phyloP scores from a whole-genome alignment of 352 stramenopile species.

The Plasmopara muralis region DNA sequence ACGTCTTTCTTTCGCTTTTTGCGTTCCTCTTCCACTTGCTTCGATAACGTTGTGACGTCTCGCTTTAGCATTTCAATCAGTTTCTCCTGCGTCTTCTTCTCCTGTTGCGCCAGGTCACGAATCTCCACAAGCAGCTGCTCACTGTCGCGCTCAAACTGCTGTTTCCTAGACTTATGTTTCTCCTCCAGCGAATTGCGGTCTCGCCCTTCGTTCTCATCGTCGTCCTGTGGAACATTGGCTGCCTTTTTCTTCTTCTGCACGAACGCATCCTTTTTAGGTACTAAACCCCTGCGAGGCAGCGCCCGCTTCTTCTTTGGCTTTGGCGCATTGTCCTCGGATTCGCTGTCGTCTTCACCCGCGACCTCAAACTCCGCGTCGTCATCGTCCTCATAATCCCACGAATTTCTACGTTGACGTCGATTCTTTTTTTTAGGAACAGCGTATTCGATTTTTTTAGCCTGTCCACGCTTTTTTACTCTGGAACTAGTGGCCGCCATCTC shows the following conservation, averaged over 20 bases:
- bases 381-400: slow-evolving; percentile 29
- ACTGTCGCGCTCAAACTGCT: slow-evolving; percentile 59
- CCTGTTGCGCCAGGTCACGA: slow-evolving; percentile 43
- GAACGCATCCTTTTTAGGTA: slow-evolving; percentile 6
- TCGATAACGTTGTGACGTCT: slow-evolving; percentile 52
- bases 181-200: slow-evolving; percentile 20
- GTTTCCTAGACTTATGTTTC: slow-evolving; percentile 45
- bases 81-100: slow-evolving; percentile 70
- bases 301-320: slow-evolving; percentile 23
- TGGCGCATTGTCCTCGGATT: slow-evolving; percentile 10
- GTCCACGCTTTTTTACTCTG: slow-evolving; percentile 13
- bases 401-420: slow-evolving; percentile 15
- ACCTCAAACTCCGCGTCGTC: slow-evolving; percentile 24
- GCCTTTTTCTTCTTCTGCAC: slow-evolving; percentile 17
- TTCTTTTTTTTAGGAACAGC: slow-evolving; percentile 17
- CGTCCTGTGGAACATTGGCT: slow-evolving; percentile 1
- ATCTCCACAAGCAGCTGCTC: slow-evolving; percentile 60
- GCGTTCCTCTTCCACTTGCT: slow-evolving; percentile 40
- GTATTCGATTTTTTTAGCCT: slow-evolving; percentile 1
- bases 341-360: slow-evolving; percentile 19
- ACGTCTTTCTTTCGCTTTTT: slow-evolving; percentile 37
- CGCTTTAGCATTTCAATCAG: slow-evolving; percentile 64
- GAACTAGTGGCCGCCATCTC: slow-evolving; percentile 9
- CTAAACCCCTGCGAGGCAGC: slow-evolving; percentile 5
- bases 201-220: slow-evolving; percentile 14